Evolutionary conservation across 345 rosid genomes (phyloP).

Genomic region (Salix arbutifolia): DNA sequence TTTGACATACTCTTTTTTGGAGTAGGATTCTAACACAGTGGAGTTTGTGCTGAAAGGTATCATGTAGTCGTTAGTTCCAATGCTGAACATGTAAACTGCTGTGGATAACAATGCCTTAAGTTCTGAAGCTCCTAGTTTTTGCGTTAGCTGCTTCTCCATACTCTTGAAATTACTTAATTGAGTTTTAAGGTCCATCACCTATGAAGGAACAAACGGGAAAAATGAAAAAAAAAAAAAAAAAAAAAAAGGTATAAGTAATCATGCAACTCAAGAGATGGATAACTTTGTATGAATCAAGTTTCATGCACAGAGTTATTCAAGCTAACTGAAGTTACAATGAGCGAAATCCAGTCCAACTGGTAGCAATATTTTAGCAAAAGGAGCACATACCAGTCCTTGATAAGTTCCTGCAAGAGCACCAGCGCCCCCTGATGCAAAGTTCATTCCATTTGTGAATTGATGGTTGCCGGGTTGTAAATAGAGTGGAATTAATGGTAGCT

Average conservation of each 20-base stretch:
- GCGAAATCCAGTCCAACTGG: neutral
- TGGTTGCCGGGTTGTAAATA: slow-evolving; percentile 34
- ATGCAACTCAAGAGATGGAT: neutral
- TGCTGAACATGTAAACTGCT: slow-evolving; percentile 40
- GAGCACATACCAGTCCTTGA: slow-evolving; percentile 31
- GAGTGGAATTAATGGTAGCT: slow-evolving; percentile 43
- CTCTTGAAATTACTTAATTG: slow-evolving; percentile 36
- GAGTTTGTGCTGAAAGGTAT: slow-evolving; percentile 17
- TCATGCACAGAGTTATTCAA: too few species aligned
- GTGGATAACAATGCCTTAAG: slow-evolving; percentile 27
- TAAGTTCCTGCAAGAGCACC: slow-evolving; percentile 43
- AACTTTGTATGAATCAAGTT: too few species aligned
- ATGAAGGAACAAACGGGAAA: neutral
- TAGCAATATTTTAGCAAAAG: too few species aligned
- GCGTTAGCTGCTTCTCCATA: slow-evolving; percentile 21
- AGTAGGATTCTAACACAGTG: slow-evolving; percentile 9
- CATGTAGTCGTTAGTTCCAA: slow-evolving; percentile 37
- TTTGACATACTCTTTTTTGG: slow-evolving; percentile 16
- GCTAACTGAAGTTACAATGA: too few species aligned
- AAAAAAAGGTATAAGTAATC: neutral
- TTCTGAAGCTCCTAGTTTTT: slow-evolving; percentile 31
- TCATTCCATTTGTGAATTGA: slow-evolving; percentile 32
- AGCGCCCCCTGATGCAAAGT: slow-evolving; percentile 51
- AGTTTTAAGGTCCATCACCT: slow-evolving; percentile 40
- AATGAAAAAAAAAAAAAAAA: neutral